Base-by-base conservation (phyloP, 805 yeast species). In the Kuraishia capsulata region DNA sequence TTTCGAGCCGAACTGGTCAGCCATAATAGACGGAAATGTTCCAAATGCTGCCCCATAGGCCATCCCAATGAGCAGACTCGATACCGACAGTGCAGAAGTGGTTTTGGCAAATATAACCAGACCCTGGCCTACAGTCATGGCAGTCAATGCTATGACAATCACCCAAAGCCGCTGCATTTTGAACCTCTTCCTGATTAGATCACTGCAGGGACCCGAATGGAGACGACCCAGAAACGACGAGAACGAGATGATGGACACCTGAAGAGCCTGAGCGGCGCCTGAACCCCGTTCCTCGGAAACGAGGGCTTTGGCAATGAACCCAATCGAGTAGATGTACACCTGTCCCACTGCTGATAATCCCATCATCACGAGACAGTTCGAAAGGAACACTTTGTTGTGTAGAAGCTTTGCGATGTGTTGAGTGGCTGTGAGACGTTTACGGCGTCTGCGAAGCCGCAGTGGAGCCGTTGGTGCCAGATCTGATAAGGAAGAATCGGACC, bases 21-120 rank as follows among this genome's bases (percentile, higher is more conserved):
- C 88, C 21, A 81, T 67, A 2, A 81, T 67, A 1, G 89, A 81
- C 3, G 94, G 94, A 52, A 78, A 78, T 0, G 81, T 73, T 0
- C 90, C 90, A 59, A 78, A 81, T 3, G 75, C 57, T 20, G 81
- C 64, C 0, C 94, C 94, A 57, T 80, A 83, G 17, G 84, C 70
- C 24, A 67, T 61, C 0, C 92, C 92, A 39, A 75, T 65, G 4
- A 78, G 50, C 3, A 68, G 58, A 0, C 88, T 79, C 2, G 80
- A 58, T 2, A 70, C 10, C 0, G 71, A 57, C 3, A 82, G 55
- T 20, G 67, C 57, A 3, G 59, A 58, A 16, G 71, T 49, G 33
- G 65, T 69, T 28, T 71, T 65, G 3, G 57, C 40, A 8, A 64
- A 54, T 3, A 54, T 44, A 4, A 69, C 35, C 1, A 69, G 38